Evolutionary conservation across 768 basidiomycete genomes (phyloP).

Genomic region (Pholiota conissans): DNA sequence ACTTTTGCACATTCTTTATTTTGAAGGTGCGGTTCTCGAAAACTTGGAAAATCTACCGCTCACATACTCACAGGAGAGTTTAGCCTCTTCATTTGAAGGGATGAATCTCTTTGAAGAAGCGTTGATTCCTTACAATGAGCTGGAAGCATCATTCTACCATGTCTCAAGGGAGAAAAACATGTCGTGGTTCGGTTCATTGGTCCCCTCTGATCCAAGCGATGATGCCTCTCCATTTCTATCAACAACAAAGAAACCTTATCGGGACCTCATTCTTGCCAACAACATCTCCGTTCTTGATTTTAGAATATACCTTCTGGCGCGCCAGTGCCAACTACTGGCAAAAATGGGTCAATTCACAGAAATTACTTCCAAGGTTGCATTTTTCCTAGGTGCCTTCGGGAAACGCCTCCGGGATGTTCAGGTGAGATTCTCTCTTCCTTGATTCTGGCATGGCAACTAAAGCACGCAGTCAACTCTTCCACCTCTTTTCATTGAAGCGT

Average conservation of each 20-base stretch:
- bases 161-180: conserved; percentile 78
- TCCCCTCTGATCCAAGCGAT: conserved; percentile 67
- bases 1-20: conserved; percentile 96
- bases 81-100: conserved; percentile 90
- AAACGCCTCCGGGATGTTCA: conserved; percentile 72
- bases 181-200: conserved; percentile 90
- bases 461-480: conserved; percentile 41
- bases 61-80: conserved; percentile 70
- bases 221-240: conserved; percentile 84
- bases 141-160: conserved; percentile 81
- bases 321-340: conserved; percentile 79
- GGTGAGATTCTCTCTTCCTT: conserved; percentile 50
- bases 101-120: conserved; percentile 91
- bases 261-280: conserved; percentile 86
- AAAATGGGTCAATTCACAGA: conserved; percentile 69
- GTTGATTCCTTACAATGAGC: conserved; percentile 83
- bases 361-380: conserved; percentile 65
- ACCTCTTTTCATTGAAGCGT: conserved; percentile 82
- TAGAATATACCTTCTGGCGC: conserved; percentile 83
- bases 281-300: conserved; percentile 94
- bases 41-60: conserved; percentile 12
- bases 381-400: conserved; percentile 79
- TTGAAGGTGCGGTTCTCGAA: conserved; percentile 63
- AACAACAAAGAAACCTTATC: conserved; percentile 77
- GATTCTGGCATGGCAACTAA: conserved; percentile 1